Evolutionary conservation across 345 rosid genomes (phyloP).

Genomic region (Hibiscus syriacus): DNA sequence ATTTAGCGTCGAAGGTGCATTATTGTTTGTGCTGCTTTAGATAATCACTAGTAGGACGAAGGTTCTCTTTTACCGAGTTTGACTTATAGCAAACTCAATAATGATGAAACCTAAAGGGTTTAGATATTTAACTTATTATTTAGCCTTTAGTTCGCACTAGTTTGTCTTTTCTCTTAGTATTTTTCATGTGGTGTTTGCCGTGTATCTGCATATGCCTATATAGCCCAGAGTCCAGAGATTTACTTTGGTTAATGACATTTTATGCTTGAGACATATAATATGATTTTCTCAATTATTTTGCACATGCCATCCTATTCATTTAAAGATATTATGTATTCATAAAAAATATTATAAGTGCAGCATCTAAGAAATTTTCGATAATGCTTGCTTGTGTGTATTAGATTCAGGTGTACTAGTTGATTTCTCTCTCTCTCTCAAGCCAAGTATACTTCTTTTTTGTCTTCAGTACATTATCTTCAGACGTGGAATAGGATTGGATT

Average conservation of each 20-base stretch:
- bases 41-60: neutral
- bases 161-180: too few species aligned
- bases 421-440: neutral
- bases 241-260: neutral
- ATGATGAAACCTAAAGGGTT: neutral
- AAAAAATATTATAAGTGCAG: neutral
- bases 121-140: neutral
- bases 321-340: neutral
- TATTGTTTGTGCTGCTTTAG: neutral
- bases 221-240: neutral
- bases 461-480: slow-evolving; percentile 82
- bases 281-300: too few species aligned
- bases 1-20: neutral
- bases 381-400: neutral
- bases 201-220: neutral
- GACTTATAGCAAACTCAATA: neutral
- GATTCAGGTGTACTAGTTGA: neutral
- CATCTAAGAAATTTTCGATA: neutral
- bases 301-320: neutral
- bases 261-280: neutral
- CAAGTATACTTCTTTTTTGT: neutral
- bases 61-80: neutral
- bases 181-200: neutral
- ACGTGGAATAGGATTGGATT: slow-evolving; percentile 85
- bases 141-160: neutral